A percentile compares a stretch with the other conserved stretches of the same genome.
These are phyloP conservation scores for Sporothrix brunneoviolacea DNA, from an alignment of 2,329 filamentous ascomycete species.

Conservation along the genomic window DNA sequence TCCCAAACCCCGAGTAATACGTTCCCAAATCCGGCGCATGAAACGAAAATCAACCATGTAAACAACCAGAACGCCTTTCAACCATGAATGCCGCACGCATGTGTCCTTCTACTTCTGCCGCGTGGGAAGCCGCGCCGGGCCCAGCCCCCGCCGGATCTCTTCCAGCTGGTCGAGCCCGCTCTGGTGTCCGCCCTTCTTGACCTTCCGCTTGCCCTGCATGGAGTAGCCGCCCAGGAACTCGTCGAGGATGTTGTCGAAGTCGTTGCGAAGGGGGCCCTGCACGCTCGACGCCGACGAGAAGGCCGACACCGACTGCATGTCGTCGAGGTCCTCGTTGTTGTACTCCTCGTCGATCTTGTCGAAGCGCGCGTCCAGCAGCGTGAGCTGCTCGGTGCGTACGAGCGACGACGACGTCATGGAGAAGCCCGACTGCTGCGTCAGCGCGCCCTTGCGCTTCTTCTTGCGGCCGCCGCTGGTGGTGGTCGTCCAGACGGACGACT, in stretches of 20 bases:
- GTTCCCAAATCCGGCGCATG: too few relatives aligned
- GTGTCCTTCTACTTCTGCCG: background rate
- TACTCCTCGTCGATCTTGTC: slow-evolving; percentile 83
- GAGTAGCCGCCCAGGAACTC: slow-evolving; percentile 77
- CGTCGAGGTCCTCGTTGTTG: slow-evolving; percentile 43
- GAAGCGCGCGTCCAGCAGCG: slow-evolving; percentile 81
- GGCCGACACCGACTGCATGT: slow-evolving; percentile 51
- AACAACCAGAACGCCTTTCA: background rate
- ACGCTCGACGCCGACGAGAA: slow-evolving; percentile 61
- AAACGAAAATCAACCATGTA: too few relatives aligned
- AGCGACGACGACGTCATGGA: slow-evolving; percentile 99
- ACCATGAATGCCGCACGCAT: background rate
- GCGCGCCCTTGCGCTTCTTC: slow-evolving; percentile 93
- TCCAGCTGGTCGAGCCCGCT: slow-evolving; percentile 84
- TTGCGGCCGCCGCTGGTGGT: slow-evolving; percentile 71
- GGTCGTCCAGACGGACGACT: slow-evolving; percentile 65
- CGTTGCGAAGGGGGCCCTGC: slow-evolving; percentile 59
- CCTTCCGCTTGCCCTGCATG: slow-evolving; percentile 63
- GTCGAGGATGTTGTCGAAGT: slow-evolving; percentile 88
- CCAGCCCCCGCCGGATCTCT: slow-evolving; percentile 74
- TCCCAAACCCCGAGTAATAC: too few relatives aligned
- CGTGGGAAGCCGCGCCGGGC: slow-evolving; percentile 58
- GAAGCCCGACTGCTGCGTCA: slow-evolving; percentile 82
- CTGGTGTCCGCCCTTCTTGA: slow-evolving; percentile 75
- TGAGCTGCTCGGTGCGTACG: slow-evolving; percentile 78